Percentiles rank a stretch among this genome's conserved stretches.
Conservation (phyloP, 2,329 filamentous ascomycete genomes). For the Podosphaera aphanis region DNA sequence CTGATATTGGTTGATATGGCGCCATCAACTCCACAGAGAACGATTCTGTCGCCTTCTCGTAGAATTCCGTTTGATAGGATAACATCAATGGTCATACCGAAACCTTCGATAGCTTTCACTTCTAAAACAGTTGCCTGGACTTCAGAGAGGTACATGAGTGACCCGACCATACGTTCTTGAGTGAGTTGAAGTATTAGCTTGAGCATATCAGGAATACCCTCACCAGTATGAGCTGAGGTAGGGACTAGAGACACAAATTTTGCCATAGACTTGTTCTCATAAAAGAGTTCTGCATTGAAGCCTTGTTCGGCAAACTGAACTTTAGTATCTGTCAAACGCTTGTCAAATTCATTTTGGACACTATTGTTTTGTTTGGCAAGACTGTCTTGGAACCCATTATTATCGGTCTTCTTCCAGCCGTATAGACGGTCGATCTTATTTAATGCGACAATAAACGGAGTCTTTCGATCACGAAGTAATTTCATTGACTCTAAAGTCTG, state of each 20-base stretch:
- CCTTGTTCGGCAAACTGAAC: conserved; percentile 85
- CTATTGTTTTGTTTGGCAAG: conserved; percentile 74
- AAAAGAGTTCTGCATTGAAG: conserved; percentile 93
- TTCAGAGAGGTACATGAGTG: conserved; percentile 95
- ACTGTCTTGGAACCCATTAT: conserved; percentile 94
- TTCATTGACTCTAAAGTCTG: conserved; percentile 97
- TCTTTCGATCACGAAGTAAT: conserved; percentile 75
- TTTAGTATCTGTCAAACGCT: conserved; percentile 76
- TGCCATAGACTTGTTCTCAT: conserved; percentile 94
- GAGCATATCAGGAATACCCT: conserved; percentile 96
- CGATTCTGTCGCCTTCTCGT: conserved; percentile 79
- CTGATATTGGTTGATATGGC: conserved; percentile 88
- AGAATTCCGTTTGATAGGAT: conserved; percentile 90
- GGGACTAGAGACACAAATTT: conserved; percentile 87
- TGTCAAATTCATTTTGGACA: conserved; percentile 83
- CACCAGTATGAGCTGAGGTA: conserved; percentile 93
- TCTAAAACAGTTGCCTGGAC: conserved; percentile 94
- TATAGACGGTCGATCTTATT: conserved; percentile 99
- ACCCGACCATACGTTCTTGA: conserved; percentile 90
- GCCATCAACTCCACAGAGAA: conserved; percentile 89
- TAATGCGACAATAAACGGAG: conserved; percentile 91
- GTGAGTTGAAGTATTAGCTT: conserved; percentile 83
- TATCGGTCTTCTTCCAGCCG: conserved; percentile 94
- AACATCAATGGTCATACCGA: conserved; percentile 96
- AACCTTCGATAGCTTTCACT: conserved; percentile 96